Evolutionary conservation across 176 grass and related monocot genomes (phyloP).

Genomic region (Miscanthus lutarioriparius): DNA sequence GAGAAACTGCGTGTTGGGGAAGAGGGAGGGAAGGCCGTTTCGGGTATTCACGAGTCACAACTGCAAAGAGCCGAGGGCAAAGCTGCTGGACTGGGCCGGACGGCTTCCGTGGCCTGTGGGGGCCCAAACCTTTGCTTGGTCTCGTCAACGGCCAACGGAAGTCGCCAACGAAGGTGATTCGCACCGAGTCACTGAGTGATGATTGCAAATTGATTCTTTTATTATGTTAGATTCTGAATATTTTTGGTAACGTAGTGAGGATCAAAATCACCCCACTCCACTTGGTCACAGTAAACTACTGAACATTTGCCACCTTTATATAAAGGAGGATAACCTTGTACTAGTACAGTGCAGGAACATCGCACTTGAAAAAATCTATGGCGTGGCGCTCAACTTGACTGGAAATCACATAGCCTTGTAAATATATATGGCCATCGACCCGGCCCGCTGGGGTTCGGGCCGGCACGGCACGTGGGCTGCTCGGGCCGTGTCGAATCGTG

Average conservation of each 20-base stretch:
- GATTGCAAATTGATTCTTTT: neutral
- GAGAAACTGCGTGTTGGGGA: neutral
- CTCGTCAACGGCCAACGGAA: neutral
- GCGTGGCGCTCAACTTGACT: too few relatives aligned
- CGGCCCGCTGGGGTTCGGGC: too few relatives aligned
- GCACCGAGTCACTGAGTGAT: neutral
- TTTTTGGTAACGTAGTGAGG: neutral
- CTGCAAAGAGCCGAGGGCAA: neutral
- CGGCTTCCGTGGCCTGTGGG: neutral
- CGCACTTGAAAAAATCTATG: too few relatives aligned
- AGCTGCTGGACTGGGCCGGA: neutral
- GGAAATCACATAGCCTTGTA: too few relatives aligned
- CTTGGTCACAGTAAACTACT: neutral
- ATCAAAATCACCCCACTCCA: neutral
- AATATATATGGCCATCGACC: too few relatives aligned
- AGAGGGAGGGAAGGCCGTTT: neutral
- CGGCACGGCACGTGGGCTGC: too few relatives aligned
- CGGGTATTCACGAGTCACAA: neutral
- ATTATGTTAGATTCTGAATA: neutral
- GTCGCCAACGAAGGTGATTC: neutral
- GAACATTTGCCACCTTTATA: neutral
- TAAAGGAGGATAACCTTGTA: too few relatives aligned
- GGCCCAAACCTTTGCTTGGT: slow-evolving; percentile 1
- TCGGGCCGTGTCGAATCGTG: too few relatives aligned
- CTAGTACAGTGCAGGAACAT: too few relatives aligned